Evolutionary conservation across 1,284 basidiomycete species (phyloP), one percentile per base, ranked within the genome.

Genomic region (Tetrapyrgos nigripes): DNA sequence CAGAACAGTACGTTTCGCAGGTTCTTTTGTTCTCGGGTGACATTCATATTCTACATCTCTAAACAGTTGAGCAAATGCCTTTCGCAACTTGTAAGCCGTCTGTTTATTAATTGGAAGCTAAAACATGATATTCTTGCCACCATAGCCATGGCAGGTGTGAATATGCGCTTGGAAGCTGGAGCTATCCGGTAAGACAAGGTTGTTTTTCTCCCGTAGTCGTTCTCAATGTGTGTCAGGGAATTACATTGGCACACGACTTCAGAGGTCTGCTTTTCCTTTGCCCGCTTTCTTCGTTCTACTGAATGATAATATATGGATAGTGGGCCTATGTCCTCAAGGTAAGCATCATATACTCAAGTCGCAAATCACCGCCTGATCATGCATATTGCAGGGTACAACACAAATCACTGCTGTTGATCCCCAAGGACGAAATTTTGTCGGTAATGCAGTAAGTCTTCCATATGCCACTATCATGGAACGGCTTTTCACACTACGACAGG

Each of bases 201-300:
- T 64, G 37, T 76, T 63, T 17, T 5, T 37, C 5, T 49, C 17
- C 19, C 13, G 17, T 26, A 43, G 40, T 10, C n/a, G 9, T 21
- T 47, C 13, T 53, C 13, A 29, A 21, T 14, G 23, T 29, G 8
- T 27, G 26, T 57, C 60, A 87, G 88, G 19, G 89, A 92, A 69
- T 77, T 91, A 27, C 89, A 91, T 66, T 91, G 89, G 89, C 89
- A 92, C 68, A 83, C 79, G 56, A 85, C 83, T 3, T 77, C 83
- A 28, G 90, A 92, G 77, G 85, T 85, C 26, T n/a, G n/a, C n/a
- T n/a, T n/a, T n/a, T n/a, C n/a, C n/a, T n/a, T 33, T 43, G 17
- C 19, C 31, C 8, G 14, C 14, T 8, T 33, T 29, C 31, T 52
- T 24, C 21, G 13, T 48, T 26, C 21, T n/a, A 13, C 21, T 40